Conservation (phyloP, 345 rosid genomes). For the Theobroma cacao region DNA sequence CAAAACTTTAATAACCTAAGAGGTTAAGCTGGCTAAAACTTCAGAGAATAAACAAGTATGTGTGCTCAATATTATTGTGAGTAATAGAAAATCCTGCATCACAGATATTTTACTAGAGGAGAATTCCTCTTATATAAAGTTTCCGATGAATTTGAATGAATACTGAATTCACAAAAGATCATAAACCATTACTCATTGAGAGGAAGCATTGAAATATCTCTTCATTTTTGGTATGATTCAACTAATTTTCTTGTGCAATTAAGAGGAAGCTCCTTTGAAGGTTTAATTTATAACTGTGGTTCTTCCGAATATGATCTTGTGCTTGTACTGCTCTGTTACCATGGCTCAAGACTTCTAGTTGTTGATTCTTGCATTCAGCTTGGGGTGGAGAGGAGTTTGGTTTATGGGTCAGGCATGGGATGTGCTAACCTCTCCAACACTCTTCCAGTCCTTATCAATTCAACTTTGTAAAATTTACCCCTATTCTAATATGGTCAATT, state of each 20-base stretch:
- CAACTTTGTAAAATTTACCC: background rate
- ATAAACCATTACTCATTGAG: background rate
- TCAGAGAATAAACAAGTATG: background rate
- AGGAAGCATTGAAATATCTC: background rate
- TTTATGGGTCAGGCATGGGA: background rate
- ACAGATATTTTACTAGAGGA: background rate
- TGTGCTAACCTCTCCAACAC: background rate
- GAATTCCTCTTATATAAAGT: background rate
- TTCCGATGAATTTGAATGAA: background rate
- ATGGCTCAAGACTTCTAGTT: background rate
- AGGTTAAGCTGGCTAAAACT: background rate
- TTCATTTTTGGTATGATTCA: background rate
- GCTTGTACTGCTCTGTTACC: background rate
- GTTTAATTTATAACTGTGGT: background rate
- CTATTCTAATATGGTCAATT: background rate
- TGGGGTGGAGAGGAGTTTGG: background rate
- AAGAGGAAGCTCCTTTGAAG: background rate
- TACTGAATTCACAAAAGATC: background rate
- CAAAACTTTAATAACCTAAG: background rate
- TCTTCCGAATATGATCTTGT: background rate
- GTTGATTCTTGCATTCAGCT: conserved; percentile 2
- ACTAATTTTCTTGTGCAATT: background rate
- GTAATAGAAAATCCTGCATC: background rate
- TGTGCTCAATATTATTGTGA: background rate
- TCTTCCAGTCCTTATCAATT: background rate